Percentiles rank a stretch among this genome's conserved stretches.
Conservation (phyloP, 139 green algal species). For the Nannochloris sp. region DNA sequence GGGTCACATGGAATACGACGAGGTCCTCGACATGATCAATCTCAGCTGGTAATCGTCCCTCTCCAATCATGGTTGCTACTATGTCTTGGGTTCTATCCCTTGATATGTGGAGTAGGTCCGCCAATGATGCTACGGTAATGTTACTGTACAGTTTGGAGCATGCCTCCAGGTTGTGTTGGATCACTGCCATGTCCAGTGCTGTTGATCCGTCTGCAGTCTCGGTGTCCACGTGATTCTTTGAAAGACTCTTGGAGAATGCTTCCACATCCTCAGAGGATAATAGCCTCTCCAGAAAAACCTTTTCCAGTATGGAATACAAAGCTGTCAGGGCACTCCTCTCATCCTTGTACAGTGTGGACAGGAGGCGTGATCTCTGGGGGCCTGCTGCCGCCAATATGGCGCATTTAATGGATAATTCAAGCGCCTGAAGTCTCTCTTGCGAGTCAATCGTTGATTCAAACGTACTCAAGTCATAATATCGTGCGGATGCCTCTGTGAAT, state of each 20-base stretch:
- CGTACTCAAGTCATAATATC: constrained; percentile 82
- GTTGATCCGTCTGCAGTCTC: constrained; percentile 65
- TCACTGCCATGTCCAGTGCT: constrained; percentile 78
- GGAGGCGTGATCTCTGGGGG: constrained; percentile 76
- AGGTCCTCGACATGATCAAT: constrained; percentile 87
- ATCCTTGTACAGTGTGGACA: constrained; percentile 90
- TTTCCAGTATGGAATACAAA: constrained; percentile 82
- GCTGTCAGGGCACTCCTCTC: constrained; percentile 66
- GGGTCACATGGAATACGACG: constrained; percentile 57
- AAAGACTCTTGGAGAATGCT: constrained; percentile 66
- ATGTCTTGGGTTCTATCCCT: constrained; percentile 66
- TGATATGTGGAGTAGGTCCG: constrained; percentile 66
- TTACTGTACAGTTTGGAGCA: constrained; percentile 88
- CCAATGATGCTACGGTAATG: constrained; percentile 80
- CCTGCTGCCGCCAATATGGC: constrained; percentile 85
- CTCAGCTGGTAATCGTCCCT: constrained; percentile 61
- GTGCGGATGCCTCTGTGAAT: constrained; percentile 81
- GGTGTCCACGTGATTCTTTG: constrained; percentile 71
- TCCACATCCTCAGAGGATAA: constrained; percentile 61
- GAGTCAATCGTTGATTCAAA: constrained; percentile 15
- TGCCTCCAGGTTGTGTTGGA: constrained; percentile 89
- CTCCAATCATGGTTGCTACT: constrained; percentile 73
- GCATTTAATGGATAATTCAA: constrained; percentile 78
- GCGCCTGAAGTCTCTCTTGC: constrained; percentile 51
- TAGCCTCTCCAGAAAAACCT: constrained; percentile 94